Evolutionary conservation across 495 filamentous ascomycete species (phyloP), one percentile per base, ranked within the genome.

Genomic region (Apodospora peruviana): DNA sequence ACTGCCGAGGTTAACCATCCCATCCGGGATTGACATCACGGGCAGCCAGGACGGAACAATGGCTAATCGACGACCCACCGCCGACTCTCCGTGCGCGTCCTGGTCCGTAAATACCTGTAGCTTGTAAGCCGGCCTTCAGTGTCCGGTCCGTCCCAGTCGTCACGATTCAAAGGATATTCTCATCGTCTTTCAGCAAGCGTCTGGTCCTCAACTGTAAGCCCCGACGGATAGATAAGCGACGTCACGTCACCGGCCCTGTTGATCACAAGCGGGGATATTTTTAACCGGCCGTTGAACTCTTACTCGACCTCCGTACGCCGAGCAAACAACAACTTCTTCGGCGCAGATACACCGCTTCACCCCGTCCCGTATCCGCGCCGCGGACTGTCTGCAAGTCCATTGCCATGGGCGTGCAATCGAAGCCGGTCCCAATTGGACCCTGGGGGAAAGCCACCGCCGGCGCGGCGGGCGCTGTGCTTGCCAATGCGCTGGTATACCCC

Each of bases 401-500:
- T 34, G 34, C 32, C 21, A 96, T 96, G 91, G 73, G 83, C 40
- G 84, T 70, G 39, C 87, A 88, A 69, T 91, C 90, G 32, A 94
- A 93, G 67, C 82, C 83, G 47, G 79, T 70, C 22, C 64, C 76
- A 35, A 79, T 99, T 49, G 89, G 93, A 20, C 90, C 94, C 45
- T 97, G 94, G 94, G 91, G 90, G 24, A 84, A 80, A 60, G 93
- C 93, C 37, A 80, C 96, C 49, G 91, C 94, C 35, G 93, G 93
- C 55, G 88, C 94, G 46, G 89, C 90, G 16, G 91, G 93, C 42
- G 93, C 94, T 27, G 88, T 96, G 11, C 71, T 99, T 39, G 94
- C 93, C 32, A 99, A 99, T 78, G 85, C 93, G 21, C 71, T 95
- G 47, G 94, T 97, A 47, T 99, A 99, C 68, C 93, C 93, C 12